Evolutionary conservation across 129 eudicot species (phyloP), one percentile per base, ranked within the genome.

Genomic region (Ambrosia artemisiifolia): DNA sequence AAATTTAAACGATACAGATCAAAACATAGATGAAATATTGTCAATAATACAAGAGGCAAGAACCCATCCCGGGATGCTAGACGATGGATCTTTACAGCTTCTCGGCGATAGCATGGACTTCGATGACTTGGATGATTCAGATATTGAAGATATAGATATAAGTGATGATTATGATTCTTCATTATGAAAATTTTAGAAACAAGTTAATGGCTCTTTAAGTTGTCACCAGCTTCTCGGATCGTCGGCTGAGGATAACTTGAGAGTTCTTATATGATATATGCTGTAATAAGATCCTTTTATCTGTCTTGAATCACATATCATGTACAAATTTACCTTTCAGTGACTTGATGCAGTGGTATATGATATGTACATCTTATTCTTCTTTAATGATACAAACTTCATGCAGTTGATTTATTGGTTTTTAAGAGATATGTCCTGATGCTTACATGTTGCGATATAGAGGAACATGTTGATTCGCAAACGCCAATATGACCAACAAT

Each of bases 1-100:
- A 11, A 84, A 69, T 71, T 47, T 75, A 35, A 80, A 72, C 12
- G 80, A 72, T 28, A 78, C 83, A 2, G 68, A 79, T 59, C 95
- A 88, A 63, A 80, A 75, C 69, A 28, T 75, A 7, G 88, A 75
- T 54, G 88, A 88, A 72, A 79, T 88, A 72, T 30, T 69, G 77
- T 78, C 88, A 1, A 78, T 88, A 64, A 73, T 88, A 67, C 86
- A 81, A 65, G 95, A 88, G 63, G 95, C 95, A 24, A 81, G 86
- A 69, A 70, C 72, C 10, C 74, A 75, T 63, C 75, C 77, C 8
- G 84, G 75, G 70, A 80, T 40, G 75, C 64, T 77, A 7, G 50
- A 18, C 63, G 69, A 48, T 65, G 75, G 70, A 20, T 71, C 77
- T 13, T 59, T 50, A 49, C 57, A 61, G 49, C 79, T 79, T 16